phyloP scores from a whole-genome alignment of 352 stramenopile species.

The Globisporangium rhizosaccharum region DNA sequence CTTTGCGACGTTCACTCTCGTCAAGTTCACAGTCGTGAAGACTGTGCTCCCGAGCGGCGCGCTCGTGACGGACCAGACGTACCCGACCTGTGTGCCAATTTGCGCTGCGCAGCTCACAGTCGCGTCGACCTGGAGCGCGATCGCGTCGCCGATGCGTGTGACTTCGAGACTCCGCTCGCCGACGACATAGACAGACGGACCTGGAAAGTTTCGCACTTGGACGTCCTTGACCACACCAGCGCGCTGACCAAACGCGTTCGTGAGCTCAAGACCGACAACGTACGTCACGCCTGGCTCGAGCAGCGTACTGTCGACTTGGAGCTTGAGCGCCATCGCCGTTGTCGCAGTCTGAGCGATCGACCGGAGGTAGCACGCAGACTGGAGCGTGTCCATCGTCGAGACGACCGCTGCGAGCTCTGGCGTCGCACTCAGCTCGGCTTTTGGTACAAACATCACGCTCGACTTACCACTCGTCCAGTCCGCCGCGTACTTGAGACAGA shows the following conservation, averaged over 20 bases:
- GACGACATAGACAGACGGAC: conserved; percentile 45
- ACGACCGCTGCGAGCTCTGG: conserved; percentile 20
- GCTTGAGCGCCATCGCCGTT: conserved; percentile 7
- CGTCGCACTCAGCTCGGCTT: conserved; percentile 21
- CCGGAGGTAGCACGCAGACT: conserved; percentile 44
- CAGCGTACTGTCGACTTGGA: conserved; percentile 41
- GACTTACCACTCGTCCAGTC: conserved; percentile 36
- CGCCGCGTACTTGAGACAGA: conserved; percentile 46
- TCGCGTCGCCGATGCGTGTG: conserved; percentile 24
- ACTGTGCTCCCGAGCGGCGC: conserved; percentile 5
- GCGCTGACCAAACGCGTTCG: conserved; percentile 52
- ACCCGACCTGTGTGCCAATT: conserved; percentile 30
- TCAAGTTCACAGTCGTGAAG: conserved; percentile 26
- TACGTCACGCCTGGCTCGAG: conserved; percentile 36
- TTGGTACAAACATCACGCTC: conserved; percentile 17
- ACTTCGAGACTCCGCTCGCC: conserved; percentile 32
- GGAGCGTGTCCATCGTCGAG: conserved; percentile 39
- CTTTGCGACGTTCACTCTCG: conserved; percentile 44
- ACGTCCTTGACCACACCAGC: conserved; percentile 21
- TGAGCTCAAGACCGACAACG: conserved; percentile 42
- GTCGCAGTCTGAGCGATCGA: conserved; percentile 28
- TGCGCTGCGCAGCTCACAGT: conserved; percentile 37
- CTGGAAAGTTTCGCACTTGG: conserved; percentile 30
- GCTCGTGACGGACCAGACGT: conserved; percentile 40
- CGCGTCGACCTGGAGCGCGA: conserved; percentile 43